phyloP scores from a whole-genome alignment of 257 asterid species.

The Linaria vulgaris region DNA sequence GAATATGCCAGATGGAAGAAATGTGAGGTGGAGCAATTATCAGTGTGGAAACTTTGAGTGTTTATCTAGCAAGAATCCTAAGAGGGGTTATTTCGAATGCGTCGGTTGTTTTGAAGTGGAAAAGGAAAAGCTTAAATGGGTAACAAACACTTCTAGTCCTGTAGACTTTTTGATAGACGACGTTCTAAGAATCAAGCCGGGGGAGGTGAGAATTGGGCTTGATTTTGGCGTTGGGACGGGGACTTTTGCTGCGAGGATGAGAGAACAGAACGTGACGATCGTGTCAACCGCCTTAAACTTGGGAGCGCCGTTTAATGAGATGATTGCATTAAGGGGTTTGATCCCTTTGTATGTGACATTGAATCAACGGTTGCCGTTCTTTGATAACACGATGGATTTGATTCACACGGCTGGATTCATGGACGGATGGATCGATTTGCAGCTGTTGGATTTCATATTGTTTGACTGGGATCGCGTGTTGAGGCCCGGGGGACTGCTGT shows the following conservation, averaged over 20 bases:
- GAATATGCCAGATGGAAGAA: constrained; percentile 78
- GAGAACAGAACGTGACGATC: constrained; percentile 68
- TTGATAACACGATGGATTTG: constrained; percentile 86
- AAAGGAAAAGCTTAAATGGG: constrained; percentile 76
- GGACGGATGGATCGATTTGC: constrained; percentile 94
- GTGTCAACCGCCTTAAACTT: constrained; percentile 73
- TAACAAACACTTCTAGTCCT: constrained; percentile 36
- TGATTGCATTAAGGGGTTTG: constrained; percentile 76
- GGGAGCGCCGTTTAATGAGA: constrained; percentile 90
- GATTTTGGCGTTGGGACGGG: constrained; percentile 86
- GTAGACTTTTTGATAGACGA: constrained; percentile 56
- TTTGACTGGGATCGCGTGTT: constrained; percentile 88
- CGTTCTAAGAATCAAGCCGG: constrained; percentile 51
- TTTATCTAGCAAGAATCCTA: constrained; percentile 71
- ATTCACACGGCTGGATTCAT: constrained; percentile 78
- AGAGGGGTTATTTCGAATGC: constrained; percentile 68
- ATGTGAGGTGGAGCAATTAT: constrained; percentile 88
- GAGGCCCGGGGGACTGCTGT: constrained; percentile 85
- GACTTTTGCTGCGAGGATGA: constrained; percentile 81
- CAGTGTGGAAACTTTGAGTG: constrained; percentile 74
- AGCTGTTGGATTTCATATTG: constrained; percentile 68
- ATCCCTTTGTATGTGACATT: constrained; percentile 67
- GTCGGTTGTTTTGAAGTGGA: constrained; percentile 86
- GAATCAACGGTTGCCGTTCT: constrained; percentile 86
- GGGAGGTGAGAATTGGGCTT: constrained; percentile 71